Base-by-base conservation (phyloP, 1,284 basidiomycete species). In the Rhizoctonia solani region DNA sequence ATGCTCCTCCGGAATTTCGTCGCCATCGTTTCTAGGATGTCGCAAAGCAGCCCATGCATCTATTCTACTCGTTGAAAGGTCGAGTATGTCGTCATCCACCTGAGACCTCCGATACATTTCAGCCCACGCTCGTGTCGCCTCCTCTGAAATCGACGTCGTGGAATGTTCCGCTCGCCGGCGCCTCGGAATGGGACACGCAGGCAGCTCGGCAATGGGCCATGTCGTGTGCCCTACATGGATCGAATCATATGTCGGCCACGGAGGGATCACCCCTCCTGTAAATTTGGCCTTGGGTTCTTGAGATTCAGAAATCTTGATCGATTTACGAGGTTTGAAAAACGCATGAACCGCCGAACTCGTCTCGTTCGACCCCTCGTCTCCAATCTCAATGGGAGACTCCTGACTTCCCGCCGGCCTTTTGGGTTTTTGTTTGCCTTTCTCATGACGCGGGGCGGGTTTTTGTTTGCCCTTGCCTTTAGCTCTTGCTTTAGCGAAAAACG, bases 371-470 rank as follows among this genome's bases (percentile, higher is more conserved):
- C 54, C 63, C 63, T 66, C 63, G 8, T 49, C 58, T 30, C 30
- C 9, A 9, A 66, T 54, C 52, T 66, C 63, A 27, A 66, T 66
- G 4, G 63, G 63, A 21, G 63, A 41, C 16, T 53, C 52, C n/a
- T 66, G 63, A n/a, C 63, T 66, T 25, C 63, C 52, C 11, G 19
- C 50, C 4, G 29, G 25, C 21, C 27, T 37, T 21, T 54, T 29
- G 6, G 34, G 11, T n/a, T 50, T 66, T 3, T 6, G 37, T 5
- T n/a, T 54, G 39, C 41, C 27, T 21, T 16, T 27, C 6, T 4
- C 21, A 6, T 27, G 23, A 25, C 6, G 3, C 4, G 14, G n/a
- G 5, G 23, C 21, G 21, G 23, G 21, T 21, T 49, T 49, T 16
- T 44, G 6, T 16, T 49, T 49, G 32, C 4, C 4, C 4, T 34